Evolutionary conservation across 1,284 basidiomycete species (phyloP), one percentile per base, ranked within the genome.

Genomic region (Cystobasidium pallidum): DNA sequence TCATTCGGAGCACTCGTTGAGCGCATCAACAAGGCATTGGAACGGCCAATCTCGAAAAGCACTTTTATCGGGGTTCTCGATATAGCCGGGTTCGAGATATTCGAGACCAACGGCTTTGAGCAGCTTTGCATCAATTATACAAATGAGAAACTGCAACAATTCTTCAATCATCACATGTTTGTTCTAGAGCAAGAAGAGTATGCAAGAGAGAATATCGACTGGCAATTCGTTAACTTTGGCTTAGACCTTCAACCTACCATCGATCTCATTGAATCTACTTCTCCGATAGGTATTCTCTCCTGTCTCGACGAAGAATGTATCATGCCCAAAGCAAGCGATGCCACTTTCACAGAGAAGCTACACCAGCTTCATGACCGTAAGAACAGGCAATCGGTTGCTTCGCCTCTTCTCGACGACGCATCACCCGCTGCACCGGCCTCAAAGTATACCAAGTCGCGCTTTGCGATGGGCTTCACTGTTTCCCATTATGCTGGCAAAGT

Each of bases 131-230:
- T 99, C 87, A 99, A 99, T 81, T 97, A 93, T 80, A 99, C 96
- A 52, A 99, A 99, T 83, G 94, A 97, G 85, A 94, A 90, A 80
- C 86, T 97, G 8, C 93, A 95, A 80, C 93, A 94, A 80, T 96
- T 94, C 83, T 97, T 97, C 87, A 99, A 99, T 80, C 94, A 98
- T 81, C 96, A 99, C 82, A 99, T 99, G 96, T 99, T 99, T 81
- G 94, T 97, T 15, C 87, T 99, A 47, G 96, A 99, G 83, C 96
- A 99, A 81, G 95, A 99, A 80, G 96, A 99, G 82, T 99, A 99
- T 82, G 87, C 92, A 15, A 88, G 96, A 30, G 96, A 99, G 81
- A 90, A 90, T 52, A 99, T 99, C 81, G 89, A 95, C 74, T 99
- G 96, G 96, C 90, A 96, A 80, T 98, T 96, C 80, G 90, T 97